These are phyloP conservation scores for Picea sitchensis DNA, from an alignment of 75 land plant genomes.

Conservation along the genomic window DNA sequence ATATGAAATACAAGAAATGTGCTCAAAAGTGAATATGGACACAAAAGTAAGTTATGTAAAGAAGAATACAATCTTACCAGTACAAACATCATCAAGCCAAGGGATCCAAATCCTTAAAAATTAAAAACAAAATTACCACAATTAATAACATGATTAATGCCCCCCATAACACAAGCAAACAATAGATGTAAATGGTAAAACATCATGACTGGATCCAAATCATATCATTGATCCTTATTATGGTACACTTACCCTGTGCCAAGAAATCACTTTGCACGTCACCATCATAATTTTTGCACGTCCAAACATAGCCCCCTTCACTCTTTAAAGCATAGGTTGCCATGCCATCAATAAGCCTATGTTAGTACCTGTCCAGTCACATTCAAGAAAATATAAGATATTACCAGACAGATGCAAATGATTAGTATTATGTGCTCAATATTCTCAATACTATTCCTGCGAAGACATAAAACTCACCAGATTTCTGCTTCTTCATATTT, in stretches of 20 bases:
- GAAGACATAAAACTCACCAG: conserved; percentile 42
- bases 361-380: conserved; percentile 74
- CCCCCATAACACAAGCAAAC: background rate
- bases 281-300: conserved; percentile 97
- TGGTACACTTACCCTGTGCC: conserved; percentile 69
- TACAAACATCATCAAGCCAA: no score
- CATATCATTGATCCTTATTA: background rate
- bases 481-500: conserved; percentile 86
- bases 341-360: conserved; percentile 99
- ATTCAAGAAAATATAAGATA: background rate
- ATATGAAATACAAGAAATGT: no score
- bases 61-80: no score
- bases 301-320: conserved; percentile 96
- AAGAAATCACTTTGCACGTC: conserved; percentile 98
- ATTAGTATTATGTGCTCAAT: background rate
- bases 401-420: background rate
- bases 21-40: no score
- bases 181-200: background rate
- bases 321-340: conserved; percentile 95
- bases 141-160: background rate
- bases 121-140: no score
- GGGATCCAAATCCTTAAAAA: no score
- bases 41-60: no score
- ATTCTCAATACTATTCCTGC: background rate
- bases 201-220: background rate